Evolutionary conservation across 352 stramenopile species (phyloP), one percentile per base, ranked within the genome.

Genomic region (Vaucheria bursata): DNA sequence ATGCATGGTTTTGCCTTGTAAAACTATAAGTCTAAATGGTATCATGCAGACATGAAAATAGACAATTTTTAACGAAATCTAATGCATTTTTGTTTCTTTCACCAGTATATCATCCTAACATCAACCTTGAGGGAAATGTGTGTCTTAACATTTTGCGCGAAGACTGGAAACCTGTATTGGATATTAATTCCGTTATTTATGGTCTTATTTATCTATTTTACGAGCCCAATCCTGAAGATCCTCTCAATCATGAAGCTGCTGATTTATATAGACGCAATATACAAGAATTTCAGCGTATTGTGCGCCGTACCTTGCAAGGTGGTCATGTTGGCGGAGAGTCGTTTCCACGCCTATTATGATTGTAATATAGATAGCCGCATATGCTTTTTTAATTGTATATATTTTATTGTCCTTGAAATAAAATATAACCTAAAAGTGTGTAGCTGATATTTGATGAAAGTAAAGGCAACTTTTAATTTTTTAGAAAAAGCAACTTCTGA

Each of bases 101-200:
- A 31, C 31, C 53, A 68, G 53, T 98, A 82, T 98, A 98, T 84
- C 95, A 98, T 86, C 95, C 95, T 18, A 98, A 98, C 86, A 98
- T 98, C 84, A 95, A 98, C 85, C 86, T 98, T 5, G 73, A 83
- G 79, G 95, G 95, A 45, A 98, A 98, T 77, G 95, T 99, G 74
- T 99, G 95, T 87, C 86, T 98, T 37, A 97, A 97, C 86, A 97
- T 97, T 79, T 86, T 98, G 68, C 89, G 94, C 52, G 94, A 99
- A 81, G 95, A 99, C 90, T 99, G 95, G 95, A 98, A 98, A 84
- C 94, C 90, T 1, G 77, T 99, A 65, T 86, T 98, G 78, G 95
- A 99, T 87, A 98, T 99, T 85, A 98, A 99, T 87, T 93, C 94
- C 29, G 94, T 99, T 82, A 98, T 99, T 85, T 99, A 98, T 71